A percentile compares a stretch with the other conserved stretches of the same genome.
Evolutionary conservation across 78 protist species (phyloP).

Genomic region (Ministeria vibrans): DNA sequence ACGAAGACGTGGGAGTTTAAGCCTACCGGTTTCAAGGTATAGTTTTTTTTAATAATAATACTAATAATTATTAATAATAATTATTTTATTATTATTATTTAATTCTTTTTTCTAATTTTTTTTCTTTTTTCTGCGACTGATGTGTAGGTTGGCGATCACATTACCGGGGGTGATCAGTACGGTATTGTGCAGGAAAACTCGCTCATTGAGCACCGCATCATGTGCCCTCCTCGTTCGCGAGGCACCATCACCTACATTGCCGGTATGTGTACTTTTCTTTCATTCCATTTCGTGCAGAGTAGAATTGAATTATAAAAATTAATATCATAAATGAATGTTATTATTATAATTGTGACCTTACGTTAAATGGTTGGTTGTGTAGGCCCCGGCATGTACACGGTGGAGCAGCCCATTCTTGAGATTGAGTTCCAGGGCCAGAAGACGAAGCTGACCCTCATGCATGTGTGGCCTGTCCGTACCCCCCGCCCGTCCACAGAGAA

Average conservation of each 20-base stretch:
- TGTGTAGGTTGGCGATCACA: slow-evolving; percentile 78
- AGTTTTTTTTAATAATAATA: too few relatives aligned
- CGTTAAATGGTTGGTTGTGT: too few relatives aligned
- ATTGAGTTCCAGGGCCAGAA: slow-evolving; percentile 51
- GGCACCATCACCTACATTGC: slow-evolving; percentile 88
- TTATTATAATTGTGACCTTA: too few relatives aligned
- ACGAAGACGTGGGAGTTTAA: slow-evolving; percentile 73
- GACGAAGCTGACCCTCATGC: slow-evolving; percentile 45
- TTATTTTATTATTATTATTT: too few relatives aligned
- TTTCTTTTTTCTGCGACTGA: not conserved
- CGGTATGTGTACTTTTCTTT: too few relatives aligned
- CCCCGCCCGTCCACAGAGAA: slow-evolving; percentile 93
- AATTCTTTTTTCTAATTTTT: too few relatives aligned
- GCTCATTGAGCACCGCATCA: slow-evolving; percentile 83
- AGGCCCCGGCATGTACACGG: too few relatives aligned
- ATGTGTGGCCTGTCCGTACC: slow-evolving; percentile 98
- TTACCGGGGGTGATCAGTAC: slow-evolving; percentile 92
- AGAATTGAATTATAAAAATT: too few relatives aligned
- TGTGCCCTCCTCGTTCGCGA: slow-evolving; percentile 86
- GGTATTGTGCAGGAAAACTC: slow-evolving; percentile 91
- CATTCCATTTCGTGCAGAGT: too few relatives aligned
- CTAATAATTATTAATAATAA: too few relatives aligned
- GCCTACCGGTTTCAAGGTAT: too few relatives aligned
- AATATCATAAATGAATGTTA: too few relatives aligned
- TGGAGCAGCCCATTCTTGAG: slow-evolving; percentile 40